Conservation (phyloP, 306 rosid genomes). For the Sesbania bispinosa region DNA sequence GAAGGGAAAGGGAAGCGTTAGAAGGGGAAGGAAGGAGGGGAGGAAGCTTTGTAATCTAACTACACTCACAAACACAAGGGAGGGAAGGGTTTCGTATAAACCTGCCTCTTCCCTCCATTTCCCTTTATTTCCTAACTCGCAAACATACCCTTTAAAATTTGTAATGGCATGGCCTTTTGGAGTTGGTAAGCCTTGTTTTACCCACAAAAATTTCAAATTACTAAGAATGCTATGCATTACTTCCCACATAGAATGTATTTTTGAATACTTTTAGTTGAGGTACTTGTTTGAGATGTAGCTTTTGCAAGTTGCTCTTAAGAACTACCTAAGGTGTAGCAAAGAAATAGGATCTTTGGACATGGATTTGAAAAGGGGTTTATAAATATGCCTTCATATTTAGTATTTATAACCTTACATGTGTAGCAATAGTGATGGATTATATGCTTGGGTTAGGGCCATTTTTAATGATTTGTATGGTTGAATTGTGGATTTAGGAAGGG, state of each 20-base stretch:
- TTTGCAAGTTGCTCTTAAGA: neutral
- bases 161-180: too few species aligned
- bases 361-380: neutral
- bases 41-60: too few species aligned
- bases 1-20: too few species aligned
- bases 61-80: too few species aligned
- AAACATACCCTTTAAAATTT: too few species aligned
- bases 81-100: too few species aligned
- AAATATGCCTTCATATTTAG: neutral
- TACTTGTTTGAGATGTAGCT: neutral
- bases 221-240: neutral
- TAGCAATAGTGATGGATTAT: neutral
- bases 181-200: too few species aligned
- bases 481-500: neutral
- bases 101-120: too few species aligned
- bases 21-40: too few species aligned
- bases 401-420: neutral
- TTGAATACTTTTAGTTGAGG: neutral
- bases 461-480: too few species aligned
- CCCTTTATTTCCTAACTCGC: too few species aligned
- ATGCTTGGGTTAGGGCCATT: conserved; percentile 1
- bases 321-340: conserved; percentile 5
- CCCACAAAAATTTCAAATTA: neutral
- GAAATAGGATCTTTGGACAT: neutral
- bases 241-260: neutral